Evolutionary conservation across 192 early-diverging fungal species (phyloP).

Genomic region (Dissophora ornata): DNA sequence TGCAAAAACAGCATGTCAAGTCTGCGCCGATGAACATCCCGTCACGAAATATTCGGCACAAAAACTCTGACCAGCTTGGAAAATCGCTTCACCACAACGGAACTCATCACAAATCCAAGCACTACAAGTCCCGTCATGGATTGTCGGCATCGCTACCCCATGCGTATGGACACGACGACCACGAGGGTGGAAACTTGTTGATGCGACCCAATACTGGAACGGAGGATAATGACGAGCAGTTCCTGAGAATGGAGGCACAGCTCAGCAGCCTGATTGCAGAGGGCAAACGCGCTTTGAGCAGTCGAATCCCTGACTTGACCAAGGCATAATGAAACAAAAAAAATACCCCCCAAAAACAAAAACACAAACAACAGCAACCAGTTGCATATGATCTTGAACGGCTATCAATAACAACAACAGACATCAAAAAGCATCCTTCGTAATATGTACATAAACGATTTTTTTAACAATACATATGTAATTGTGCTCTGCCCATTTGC

Average conservation of each 20-base stretch:
- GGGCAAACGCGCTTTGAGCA: slow-evolving; percentile 47
- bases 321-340: neutral
- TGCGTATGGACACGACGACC: slow-evolving; percentile 11
- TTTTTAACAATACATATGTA: too few relatives aligned
- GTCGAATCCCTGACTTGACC: slow-evolving; percentile 24
- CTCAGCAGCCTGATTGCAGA: slow-evolving; percentile 45
- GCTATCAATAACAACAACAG: too few relatives aligned
- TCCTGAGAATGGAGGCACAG: slow-evolving; percentile 54
- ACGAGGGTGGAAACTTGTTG: neutral
- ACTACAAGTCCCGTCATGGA: slow-evolving; percentile 6
- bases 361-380: too few relatives aligned
- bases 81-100: slow-evolving; percentile 23
- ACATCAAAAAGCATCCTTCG: too few relatives aligned
- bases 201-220: slow-evolving; percentile 42
- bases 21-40: slow-evolving; percentile 45
- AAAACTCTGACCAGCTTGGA: slow-evolving; percentile 10
- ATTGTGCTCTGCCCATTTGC: too few relatives aligned
- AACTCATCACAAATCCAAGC: slow-evolving; percentile 13
- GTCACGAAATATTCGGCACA: slow-evolving; percentile 10
- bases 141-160: slow-evolving; percentile 33
- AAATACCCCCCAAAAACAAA: neutral
- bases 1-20: slow-evolving; percentile 42
- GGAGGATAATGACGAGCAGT: slow-evolving; percentile 52
- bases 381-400: too few relatives aligned
- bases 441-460: too few relatives aligned